A percentile compares a stretch with the other conserved stretches of the same genome.
Conservation (phyloP, 2,329 filamentous ascomycete species). For the Paracoccidioides brasiliensis region DNA sequence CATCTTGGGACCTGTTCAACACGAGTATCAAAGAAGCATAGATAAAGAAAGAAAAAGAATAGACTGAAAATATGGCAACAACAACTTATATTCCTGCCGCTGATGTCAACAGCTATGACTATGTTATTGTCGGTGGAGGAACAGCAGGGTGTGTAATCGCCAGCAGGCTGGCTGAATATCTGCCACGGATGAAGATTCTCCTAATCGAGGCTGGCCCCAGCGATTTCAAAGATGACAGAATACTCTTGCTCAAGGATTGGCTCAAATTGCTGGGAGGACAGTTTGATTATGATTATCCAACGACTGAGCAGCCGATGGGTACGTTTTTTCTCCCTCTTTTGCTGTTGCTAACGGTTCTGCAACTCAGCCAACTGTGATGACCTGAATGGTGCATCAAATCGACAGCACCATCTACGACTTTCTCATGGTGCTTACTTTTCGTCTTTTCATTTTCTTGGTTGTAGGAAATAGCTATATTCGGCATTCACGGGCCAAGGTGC, state of each 20-base stretch:
- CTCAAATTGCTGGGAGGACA: constrained; percentile 71
- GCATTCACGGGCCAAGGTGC: constrained; percentile 82
- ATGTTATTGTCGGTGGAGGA: constrained; percentile 73
- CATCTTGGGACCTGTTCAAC: background rate
- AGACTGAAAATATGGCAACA: constrained; percentile 27
- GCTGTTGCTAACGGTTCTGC: constrained; percentile 1
- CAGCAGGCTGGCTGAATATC: constrained; percentile 64
- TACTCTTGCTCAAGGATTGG: constrained; percentile 80
- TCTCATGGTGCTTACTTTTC: constrained; percentile 1
- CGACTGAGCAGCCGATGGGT: constrained; percentile 74
- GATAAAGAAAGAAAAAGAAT: background rate
- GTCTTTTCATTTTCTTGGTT: background rate
- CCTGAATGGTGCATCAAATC: background rate
- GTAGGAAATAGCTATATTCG: constrained; percentile 80
- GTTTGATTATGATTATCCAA: constrained; percentile 83
- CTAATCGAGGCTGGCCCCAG: constrained; percentile 81
- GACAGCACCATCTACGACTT: background rate
- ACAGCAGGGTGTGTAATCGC: constrained; percentile 79
- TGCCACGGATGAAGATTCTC: constrained; percentile 68
- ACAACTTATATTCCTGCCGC: constrained; percentile 53
- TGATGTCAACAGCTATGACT: constrained; percentile 61
- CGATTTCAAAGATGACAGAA: constrained; percentile 77
- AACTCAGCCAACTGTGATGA: background rate
- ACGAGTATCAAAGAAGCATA: background rate
- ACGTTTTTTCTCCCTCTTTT: constrained; percentile 16